Percentiles rank a stretch among this genome's conserved stretches.
These are phyloP conservation scores for Scutellaria galericulata DNA, from an alignment of 257 asterid species.

Conservation along the genomic window DNA sequence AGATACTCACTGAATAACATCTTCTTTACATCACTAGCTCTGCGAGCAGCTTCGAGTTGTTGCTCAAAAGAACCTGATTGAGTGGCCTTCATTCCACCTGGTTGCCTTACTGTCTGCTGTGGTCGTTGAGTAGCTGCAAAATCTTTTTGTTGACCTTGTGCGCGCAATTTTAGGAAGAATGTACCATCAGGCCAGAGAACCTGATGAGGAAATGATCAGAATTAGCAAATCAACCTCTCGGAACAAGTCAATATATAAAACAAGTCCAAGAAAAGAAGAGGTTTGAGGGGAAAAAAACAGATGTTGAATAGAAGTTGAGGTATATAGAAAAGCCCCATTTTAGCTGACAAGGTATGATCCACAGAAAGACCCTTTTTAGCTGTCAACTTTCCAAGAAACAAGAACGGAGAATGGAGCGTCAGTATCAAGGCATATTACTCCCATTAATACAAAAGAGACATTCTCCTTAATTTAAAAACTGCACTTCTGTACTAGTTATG, in stretches of 20 bases:
- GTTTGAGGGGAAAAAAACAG: not conserved
- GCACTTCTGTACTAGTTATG: slow-evolving; percentile 21
- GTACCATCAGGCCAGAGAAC: slow-evolving; percentile 94
- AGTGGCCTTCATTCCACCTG: slow-evolving; percentile 53
- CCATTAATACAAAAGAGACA: slow-evolving; percentile 2
- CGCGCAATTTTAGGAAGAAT: slow-evolving; percentile 68
- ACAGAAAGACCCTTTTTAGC: too few relatives aligned
- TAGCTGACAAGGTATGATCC: too few relatives aligned
- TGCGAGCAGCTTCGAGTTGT: slow-evolving; percentile 97
- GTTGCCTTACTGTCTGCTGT: slow-evolving; percentile 42
- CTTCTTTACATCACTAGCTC: slow-evolving; percentile 88
- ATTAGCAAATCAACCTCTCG: slow-evolving; percentile 6
- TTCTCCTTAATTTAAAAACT: slow-evolving; percentile 11
- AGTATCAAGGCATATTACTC: not conserved
- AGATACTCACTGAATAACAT: slow-evolving; percentile 78
- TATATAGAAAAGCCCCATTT: not conserved
- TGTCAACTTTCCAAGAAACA: not conserved
- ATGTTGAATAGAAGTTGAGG: slow-evolving; percentile 3
- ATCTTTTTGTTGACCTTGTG: slow-evolving; percentile 45
- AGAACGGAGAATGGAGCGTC: not conserved
- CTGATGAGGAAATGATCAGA: slow-evolving; percentile 46
- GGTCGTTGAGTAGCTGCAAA: slow-evolving; percentile 49
- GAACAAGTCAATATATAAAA: slow-evolving; percentile 26
- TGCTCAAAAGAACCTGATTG: slow-evolving; percentile 83
- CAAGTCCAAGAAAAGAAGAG: not conserved